phyloP scores from a whole-genome alignment of 805 yeast genomes.

The Blastobotrys robertii region DNA sequence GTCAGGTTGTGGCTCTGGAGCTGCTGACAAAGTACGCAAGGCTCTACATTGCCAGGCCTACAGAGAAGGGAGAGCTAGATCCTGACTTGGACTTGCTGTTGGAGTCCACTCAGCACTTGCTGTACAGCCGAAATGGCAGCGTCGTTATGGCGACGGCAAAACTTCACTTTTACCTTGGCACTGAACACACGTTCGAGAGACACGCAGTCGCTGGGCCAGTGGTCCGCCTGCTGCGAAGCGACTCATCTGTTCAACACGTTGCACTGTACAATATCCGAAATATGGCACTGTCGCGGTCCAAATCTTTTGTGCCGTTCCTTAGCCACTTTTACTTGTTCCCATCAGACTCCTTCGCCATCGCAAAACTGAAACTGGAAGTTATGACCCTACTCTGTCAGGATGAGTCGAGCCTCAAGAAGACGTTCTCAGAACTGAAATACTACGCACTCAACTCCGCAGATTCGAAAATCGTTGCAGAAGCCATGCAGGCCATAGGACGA shows the following conservation, averaged over 20 bases:
- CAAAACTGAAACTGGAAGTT: conserved; percentile 50
- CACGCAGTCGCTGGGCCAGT: conserved; percentile 43
- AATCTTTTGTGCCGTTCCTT: conserved; percentile 24
- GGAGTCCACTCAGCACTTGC: conserved; percentile 35
- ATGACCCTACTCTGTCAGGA: conserved; percentile 45
- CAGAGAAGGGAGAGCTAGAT: conserved; percentile 35
- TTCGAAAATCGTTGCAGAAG: conserved; percentile 30
- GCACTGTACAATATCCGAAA: conserved; percentile 41
- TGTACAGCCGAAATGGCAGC: conserved; percentile 44
- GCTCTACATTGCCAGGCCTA: conserved; percentile 48
- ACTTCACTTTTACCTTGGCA: conserved; percentile 47
- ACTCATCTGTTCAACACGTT: conserved; percentile 28
- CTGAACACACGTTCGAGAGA: conserved; percentile 42
- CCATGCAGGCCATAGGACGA: conserved; percentile 53
- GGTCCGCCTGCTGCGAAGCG: conserved; percentile 32
- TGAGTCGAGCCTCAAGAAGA: conserved; percentile 39
- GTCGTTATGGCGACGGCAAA: conserved; percentile 54
- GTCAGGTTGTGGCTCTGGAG: conserved; percentile 51
- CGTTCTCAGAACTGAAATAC: conserved; percentile 57
- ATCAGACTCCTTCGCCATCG: conserved; percentile 35
- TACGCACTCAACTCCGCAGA: conserved; percentile 30
- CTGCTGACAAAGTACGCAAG: conserved; percentile 59
- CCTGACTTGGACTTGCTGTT: conserved; percentile 51
- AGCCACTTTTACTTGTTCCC: conserved; percentile 44
- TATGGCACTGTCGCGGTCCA: conserved; percentile 28